Conservation (phyloP, 163 green algal genomes). For the Chlorella variabilis region DNA sequence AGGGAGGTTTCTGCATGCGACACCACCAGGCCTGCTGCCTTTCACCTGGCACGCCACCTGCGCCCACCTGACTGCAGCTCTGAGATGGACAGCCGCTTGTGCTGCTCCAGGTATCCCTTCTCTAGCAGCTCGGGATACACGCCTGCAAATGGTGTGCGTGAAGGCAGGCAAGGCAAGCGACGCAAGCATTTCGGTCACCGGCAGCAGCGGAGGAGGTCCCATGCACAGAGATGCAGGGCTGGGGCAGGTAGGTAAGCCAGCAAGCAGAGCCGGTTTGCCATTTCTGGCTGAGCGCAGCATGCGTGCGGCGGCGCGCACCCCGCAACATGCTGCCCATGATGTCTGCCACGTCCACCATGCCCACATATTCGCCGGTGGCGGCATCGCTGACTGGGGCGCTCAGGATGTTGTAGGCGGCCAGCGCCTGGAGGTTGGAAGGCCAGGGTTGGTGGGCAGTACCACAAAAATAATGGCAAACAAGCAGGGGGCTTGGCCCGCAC, state of each 20-base stretch:
- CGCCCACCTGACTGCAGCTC: conserved; percentile 36
- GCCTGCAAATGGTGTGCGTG: conserved; percentile 19
- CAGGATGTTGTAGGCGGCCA: conserved; percentile 45
- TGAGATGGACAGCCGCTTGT: conserved; percentile 32
- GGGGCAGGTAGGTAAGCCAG: background rate
- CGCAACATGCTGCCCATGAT: conserved; percentile 29
- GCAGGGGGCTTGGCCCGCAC: no score
- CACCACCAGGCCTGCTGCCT: background rate
- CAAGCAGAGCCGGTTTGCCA: no score
- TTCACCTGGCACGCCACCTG: background rate
- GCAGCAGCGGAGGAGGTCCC: no score
- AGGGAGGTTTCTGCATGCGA: no score
- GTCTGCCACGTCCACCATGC: conserved; percentile 42
- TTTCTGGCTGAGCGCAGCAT: no score
- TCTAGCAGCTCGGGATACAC: conserved; percentile 45
- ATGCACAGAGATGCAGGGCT: no score
- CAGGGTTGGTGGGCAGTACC: no score
- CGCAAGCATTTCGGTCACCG: no score
- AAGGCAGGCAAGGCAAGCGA: no score
- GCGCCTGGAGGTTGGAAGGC: conserved; percentile 2
- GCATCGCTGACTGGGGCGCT: conserved; percentile 40
- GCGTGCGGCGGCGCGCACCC: background rate
- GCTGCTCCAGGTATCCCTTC: conserved; percentile 28
- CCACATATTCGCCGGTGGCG: conserved; percentile 36
- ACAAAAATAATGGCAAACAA: no score